Percentiles rank a stretch among this genome's conserved stretches.
These are phyloP conservation scores for Pseudogymnoascus sp. DNA, from an alignment of 2,329 filamentous ascomycete genomes.

Conservation along the genomic window DNA sequence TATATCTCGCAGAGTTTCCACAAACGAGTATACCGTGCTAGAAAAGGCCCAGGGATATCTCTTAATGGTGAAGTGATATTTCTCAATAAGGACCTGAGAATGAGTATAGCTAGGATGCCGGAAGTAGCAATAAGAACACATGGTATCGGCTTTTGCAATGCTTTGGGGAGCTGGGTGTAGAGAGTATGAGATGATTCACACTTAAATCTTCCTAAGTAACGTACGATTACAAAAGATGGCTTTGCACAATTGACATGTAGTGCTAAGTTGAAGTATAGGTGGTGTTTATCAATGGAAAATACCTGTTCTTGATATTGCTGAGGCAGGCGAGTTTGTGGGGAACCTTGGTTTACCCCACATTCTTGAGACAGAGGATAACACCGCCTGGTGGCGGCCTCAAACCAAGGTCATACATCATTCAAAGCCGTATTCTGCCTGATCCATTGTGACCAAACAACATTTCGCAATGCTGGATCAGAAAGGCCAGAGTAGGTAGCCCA, in stretches of 20 bases:
- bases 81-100: background rate
- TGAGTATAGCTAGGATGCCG: background rate
- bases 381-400: too few relatives aligned
- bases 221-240: background rate
- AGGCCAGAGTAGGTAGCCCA: too few relatives aligned
- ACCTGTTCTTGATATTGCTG: background rate
- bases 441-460: too few relatives aligned
- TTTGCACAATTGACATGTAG: background rate
- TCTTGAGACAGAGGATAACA: background rate
- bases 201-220: background rate
- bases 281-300: background rate
- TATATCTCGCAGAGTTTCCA: background rate
- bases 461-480: too few relatives aligned
- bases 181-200: background rate
- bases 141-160: background rate
- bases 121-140: background rate
- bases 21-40: background rate
- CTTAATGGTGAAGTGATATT: background rate
- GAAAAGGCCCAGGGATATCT: background rate
- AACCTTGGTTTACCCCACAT: background rate
- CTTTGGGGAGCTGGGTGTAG: background rate
- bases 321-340: background rate
- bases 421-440: too few relatives aligned
- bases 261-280: background rate
- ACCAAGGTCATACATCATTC: too few relatives aligned